These are phyloP conservation scores for Coleophoma crateriformis DNA, from an alignment of 2,329 filamentous ascomycete species.

Conservation along the genomic window DNA sequence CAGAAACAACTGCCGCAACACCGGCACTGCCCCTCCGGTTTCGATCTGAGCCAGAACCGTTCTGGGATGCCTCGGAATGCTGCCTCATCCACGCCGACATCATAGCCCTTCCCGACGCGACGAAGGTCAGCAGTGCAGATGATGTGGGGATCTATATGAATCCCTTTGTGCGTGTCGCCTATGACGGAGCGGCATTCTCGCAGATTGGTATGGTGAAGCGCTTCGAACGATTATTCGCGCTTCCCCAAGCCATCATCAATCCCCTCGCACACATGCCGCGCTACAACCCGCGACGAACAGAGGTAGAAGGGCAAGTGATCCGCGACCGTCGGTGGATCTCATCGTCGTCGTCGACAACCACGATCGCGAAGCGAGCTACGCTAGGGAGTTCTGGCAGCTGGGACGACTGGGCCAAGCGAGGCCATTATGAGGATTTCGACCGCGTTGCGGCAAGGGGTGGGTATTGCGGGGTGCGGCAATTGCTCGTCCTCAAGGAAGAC, in stretches of 20 bases:
- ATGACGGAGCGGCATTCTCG: slow-evolving; percentile 48
- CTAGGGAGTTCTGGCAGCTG: slow-evolving; percentile 13
- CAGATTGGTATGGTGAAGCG: slow-evolving; percentile 56
- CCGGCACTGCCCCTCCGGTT: slow-evolving; percentile 41
- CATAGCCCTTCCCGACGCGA: slow-evolving; percentile 17
- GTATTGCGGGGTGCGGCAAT: slow-evolving; percentile 49
- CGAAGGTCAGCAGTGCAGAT: slow-evolving; percentile 20
- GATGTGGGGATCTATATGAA: slow-evolving; percentile 65
- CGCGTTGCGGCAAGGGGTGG: slow-evolving; percentile 43
- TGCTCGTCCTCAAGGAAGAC: slow-evolving; percentile 37
- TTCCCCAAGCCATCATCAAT: slow-evolving; percentile 54
- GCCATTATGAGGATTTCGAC: slow-evolving; percentile 35
- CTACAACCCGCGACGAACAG: slow-evolving; percentile 53
- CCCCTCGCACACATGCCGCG: slow-evolving; percentile 49
- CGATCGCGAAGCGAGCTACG: slow-evolving; percentile 11
- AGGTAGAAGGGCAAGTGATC: slow-evolving; percentile 50
- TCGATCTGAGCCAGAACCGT: slow-evolving; percentile 51
- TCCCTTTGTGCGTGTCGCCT: slow-evolving; percentile 68
- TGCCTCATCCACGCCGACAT: slow-evolving; percentile 51
- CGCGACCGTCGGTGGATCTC: slow-evolving; percentile 44
- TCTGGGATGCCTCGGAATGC: slow-evolving; percentile 61
- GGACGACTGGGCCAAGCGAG: slow-evolving; percentile 20
- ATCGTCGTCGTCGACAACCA: neutral
- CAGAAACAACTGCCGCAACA: neutral
- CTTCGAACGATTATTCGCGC: slow-evolving; percentile 59